Evolutionary conservation across 78 protist genomes (phyloP).

Genomic region (Tieghemostelium lacteum): DNA sequence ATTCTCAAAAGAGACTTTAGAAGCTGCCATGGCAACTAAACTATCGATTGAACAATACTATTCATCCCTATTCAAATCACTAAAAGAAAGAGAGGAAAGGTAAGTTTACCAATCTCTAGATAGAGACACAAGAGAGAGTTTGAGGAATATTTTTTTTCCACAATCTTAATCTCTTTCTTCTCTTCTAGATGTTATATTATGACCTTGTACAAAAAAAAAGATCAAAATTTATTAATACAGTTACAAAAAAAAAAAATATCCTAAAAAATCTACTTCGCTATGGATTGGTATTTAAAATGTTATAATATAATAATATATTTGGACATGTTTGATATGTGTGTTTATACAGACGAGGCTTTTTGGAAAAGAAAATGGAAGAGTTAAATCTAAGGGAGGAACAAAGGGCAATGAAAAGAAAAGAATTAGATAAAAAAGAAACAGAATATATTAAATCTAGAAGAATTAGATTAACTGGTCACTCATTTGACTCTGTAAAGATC

Average conservation of each 20-base stretch:
- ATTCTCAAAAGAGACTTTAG: conserved; percentile 71
- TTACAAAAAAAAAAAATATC: too few species aligned
- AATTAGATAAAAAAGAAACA: conserved; percentile 76
- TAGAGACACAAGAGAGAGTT: too few species aligned
- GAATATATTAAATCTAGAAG: conserved; percentile 78
- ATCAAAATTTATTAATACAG: too few species aligned
- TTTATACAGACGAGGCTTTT: conserved; percentile 34
- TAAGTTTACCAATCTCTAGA: conserved; percentile 4
- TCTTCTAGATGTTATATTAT: too few species aligned
- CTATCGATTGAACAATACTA: conserved; percentile 80
- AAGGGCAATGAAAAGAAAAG: conserved; percentile 69
- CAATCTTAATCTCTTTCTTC: too few species aligned
- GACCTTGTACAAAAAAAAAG: too few species aligned
- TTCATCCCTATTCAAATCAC: conserved; percentile 64
- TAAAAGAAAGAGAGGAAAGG: conserved; percentile 81
- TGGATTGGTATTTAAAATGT: too few species aligned
- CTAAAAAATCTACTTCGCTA: too few species aligned
- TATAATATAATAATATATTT: too few species aligned
- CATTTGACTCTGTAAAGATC: conserved; percentile 79
- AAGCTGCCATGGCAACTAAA: conserved; percentile 75
- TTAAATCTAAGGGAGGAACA: conserved; percentile 74
- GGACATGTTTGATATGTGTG: background rate
- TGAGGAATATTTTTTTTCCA: too few species aligned
- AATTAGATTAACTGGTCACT: conserved; percentile 74
- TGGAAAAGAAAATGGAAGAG: conserved; percentile 77